A percentile compares a stretch with the other conserved stretches of the same genome.
Evolutionary conservation across 169 alveolate species (phyloP).

Genomic region (Cryptosporidium tyzzeri): DNA sequence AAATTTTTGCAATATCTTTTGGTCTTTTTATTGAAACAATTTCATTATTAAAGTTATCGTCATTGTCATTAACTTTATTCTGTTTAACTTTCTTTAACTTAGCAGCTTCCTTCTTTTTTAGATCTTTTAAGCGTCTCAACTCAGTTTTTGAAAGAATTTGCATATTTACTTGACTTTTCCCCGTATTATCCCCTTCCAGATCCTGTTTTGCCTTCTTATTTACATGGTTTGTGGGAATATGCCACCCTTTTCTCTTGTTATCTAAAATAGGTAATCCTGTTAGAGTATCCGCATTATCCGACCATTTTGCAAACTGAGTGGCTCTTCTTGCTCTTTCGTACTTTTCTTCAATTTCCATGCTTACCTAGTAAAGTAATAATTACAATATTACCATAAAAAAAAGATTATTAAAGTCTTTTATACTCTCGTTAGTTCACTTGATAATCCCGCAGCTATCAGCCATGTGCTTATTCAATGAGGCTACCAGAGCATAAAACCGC

Average conservation of each 20-base stretch:
- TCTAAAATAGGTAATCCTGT: conserved; percentile 62
- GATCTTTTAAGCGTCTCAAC: conserved; percentile 21
- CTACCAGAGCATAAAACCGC: not conserved
- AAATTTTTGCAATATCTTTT: conserved; percentile 43
- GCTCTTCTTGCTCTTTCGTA: conserved; percentile 22
- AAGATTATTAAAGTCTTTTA: not conserved
- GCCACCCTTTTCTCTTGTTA: conserved; percentile 38
- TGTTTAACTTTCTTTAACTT: conserved; percentile 11
- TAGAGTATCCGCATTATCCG: conserved; percentile 26
- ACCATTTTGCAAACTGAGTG: conserved; percentile 50
- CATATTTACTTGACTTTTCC: not conserved
- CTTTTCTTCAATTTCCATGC: conserved; percentile 45
- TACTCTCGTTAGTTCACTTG: not conserved
- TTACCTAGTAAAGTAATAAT: not conserved
- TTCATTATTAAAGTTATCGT: not conserved
- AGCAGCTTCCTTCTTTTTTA: conserved; percentile 25
- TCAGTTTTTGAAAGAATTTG: conserved; percentile 15
- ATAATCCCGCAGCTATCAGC: not conserved
- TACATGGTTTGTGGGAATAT: conserved; percentile 1
- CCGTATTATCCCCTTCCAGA: not conserved
- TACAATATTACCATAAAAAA: not conserved
- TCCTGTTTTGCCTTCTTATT: conserved; percentile 20
- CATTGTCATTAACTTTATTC: not conserved
- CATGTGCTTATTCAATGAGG: not conserved
- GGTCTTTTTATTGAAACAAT: conserved; percentile 20